Percentiles rank a stretch among this genome's conserved stretches.
Evolutionary conservation across 495 filamentous ascomycete species (phyloP).

Genomic region (Pseudoneurospora amorphoporcata): DNA sequence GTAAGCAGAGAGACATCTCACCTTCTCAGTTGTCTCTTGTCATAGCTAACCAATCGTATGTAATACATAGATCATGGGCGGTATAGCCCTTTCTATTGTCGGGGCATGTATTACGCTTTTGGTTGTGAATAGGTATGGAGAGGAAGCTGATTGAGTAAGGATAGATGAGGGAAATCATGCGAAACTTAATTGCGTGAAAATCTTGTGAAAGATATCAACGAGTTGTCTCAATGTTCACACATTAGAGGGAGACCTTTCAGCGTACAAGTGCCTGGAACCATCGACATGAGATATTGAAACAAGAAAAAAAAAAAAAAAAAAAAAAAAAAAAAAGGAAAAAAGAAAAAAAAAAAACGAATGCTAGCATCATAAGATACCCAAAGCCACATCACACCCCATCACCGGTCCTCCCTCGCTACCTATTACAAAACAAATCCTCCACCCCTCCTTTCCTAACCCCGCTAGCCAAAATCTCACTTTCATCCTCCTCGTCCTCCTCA

Average conservation of each 20-base stretch:
- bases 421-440: constrained; percentile 19
- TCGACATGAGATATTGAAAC: neutral
- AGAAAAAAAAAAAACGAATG: neutral
- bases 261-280: neutral
- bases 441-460: neutral
- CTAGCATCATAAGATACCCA: neutral
- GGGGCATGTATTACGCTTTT: constrained; percentile 57
- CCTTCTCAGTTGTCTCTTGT: neutral
- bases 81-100: constrained; percentile 70
- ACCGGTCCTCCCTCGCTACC: constrained; percentile 2
- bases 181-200: neutral
- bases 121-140: constrained; percentile 28
- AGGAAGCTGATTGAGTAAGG: constrained; percentile 7
- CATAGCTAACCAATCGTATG: constrained; percentile 19
- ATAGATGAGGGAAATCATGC: neutral
- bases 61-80: constrained; percentile 45
- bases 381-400: neutral
- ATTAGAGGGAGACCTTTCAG: neutral
- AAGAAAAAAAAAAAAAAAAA: too few relatives aligned
- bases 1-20: constrained; percentile 32
- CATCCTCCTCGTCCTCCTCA: constrained; percentile 14
- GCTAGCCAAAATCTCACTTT: constrained; percentile 19
- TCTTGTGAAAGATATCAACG: neutral
- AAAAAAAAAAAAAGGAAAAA: too few relatives aligned
- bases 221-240: neutral